Base-by-base conservation (phyloP, 345 rosid genomes). In the Lenwebbia sp. region DNA sequence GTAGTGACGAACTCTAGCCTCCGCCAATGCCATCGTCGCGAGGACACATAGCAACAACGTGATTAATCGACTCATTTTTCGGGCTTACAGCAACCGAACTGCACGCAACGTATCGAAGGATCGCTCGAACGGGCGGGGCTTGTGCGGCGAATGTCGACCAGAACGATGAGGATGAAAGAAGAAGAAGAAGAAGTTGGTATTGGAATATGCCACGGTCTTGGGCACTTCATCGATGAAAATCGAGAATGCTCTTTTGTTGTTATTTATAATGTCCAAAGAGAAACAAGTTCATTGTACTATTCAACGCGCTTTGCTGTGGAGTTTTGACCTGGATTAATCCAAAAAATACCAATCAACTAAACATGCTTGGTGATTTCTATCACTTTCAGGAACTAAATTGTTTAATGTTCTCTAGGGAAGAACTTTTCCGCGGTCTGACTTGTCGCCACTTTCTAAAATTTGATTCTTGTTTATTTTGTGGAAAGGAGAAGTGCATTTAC, bases 1-100 rank as follows among this genome's bases (percentile, higher is more conserved):
- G 83, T 88, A 91, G 13, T 78, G 89, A 21, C 90, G 90, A 53
- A 93, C 88, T 87, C 62, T 88, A 15, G 91, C 96, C 10, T 53
- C 22, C 28, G 14, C 41, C 11, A n/a, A 51, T 25, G 65, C 10
- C 5, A 52, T 54, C 26, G 5, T 49, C 17, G 0, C 14, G 9
- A 83, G 54, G 17, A 83, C n/a, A 19, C 78, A 70, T 19, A 70
- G 78, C 47, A 33, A 19, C 47, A 70, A 19, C 21, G 1, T 70
- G 0, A 19, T 70, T 19, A 19, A 33, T 37, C 23, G 47, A 70
- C 78, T 70, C 78, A 70, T 33, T 37, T 65, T 70, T 37, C 1
- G 6, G 0, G 0, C 47, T 37, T 9, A 37, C 1, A 6, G 23
- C 6, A 19, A 19, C 2, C 13, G 44, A 58, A 58, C 4, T 5